A percentile compares a stretch with the other conserved stretches of the same genome.
Conservation (phyloP, 495 filamentous ascomycete genomes). For the Tuber calosporum region DNA sequence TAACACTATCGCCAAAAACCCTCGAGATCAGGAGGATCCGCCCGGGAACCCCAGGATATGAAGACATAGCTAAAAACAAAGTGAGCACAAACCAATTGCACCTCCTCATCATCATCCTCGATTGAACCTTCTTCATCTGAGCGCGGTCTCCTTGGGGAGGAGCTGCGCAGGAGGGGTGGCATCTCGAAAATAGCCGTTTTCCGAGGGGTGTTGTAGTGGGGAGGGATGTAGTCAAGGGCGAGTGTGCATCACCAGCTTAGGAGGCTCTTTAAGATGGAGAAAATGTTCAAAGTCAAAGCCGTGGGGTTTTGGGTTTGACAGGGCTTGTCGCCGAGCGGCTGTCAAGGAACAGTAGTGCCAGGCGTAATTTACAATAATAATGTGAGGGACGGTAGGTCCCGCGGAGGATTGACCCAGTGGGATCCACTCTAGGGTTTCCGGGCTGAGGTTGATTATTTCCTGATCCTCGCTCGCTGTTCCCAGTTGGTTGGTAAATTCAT, state of each 20-base stretch:
- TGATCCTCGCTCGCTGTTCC: slow-evolving; percentile 1
- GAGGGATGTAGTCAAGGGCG: not conserved
- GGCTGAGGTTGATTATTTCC: not conserved
- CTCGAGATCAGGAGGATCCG: not conserved
- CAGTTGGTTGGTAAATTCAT: not conserved
- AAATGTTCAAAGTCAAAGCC: not conserved
- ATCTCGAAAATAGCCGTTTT: not conserved
- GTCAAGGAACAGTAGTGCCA: not conserved
- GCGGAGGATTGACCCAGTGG: not conserved
- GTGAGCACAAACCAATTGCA: slow-evolving; percentile 3
- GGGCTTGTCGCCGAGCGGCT: slow-evolving; percentile 1
- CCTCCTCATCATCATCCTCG: not conserved
- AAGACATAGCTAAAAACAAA: not conserved
- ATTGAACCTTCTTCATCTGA: not conserved
- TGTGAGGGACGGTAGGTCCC: not conserved
- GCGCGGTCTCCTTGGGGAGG: not conserved
- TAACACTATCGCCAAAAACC: not conserved
- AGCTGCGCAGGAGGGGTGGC: not conserved
- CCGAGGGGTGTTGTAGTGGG: not conserved
- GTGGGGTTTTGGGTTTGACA: not conserved
- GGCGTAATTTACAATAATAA: not conserved
- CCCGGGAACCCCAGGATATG: not conserved
- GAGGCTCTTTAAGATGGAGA: not conserved
- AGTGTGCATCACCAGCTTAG: not conserved
- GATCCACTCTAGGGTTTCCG: not conserved